These are phyloP conservation scores for Colletotrichum graminicola DNA, from an alignment of 2,329 filamentous ascomycete species.

Conservation along the genomic window DNA sequence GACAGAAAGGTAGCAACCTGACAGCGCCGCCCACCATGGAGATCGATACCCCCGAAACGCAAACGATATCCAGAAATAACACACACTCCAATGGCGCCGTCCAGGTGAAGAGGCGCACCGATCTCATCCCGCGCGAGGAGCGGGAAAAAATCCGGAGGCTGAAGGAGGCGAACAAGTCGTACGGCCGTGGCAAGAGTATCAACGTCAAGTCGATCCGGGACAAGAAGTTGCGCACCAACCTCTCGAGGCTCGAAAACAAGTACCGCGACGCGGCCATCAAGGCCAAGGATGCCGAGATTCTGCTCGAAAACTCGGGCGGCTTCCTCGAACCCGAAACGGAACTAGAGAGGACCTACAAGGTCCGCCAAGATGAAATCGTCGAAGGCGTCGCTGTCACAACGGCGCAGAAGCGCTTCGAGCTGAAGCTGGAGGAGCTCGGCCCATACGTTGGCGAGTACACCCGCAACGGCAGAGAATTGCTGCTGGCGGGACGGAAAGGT, in stretches of 20 bases:
- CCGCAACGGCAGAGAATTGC: constrained; percentile 85
- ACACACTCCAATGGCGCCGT: constrained; percentile 66
- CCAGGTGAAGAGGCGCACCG: constrained; percentile 62
- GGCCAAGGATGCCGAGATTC: constrained; percentile 94
- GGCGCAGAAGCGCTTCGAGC: constrained; percentile 92
- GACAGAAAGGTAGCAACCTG: constrained; percentile 7
- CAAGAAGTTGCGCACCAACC: constrained; percentile 87
- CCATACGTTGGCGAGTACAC: constrained; percentile 93
- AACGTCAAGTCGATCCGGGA: constrained; percentile 81
- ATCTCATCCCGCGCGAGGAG: constrained; percentile 65
- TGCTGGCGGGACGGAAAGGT: constrained; percentile 90
- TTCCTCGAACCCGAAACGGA: constrained; percentile 91
- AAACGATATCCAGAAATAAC: constrained; percentile 51
- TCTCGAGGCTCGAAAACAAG: constrained; percentile 83
- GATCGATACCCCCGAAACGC: constrained; percentile 50
- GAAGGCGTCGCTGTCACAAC: constrained; percentile 82
- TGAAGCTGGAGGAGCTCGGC: constrained; percentile 84
- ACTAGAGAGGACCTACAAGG: constrained; percentile 91
- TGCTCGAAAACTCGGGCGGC: constrained; percentile 87
- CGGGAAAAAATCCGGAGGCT: constrained; percentile 64
- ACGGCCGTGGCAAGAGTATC: constrained; percentile 86
- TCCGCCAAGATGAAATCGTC: constrained; percentile 88
- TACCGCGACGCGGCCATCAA: constrained; percentile 84
- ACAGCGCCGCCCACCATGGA: constrained; percentile 50
- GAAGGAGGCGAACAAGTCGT: constrained; percentile 77